These are phyloP conservation scores for Talaromyces adpressus DNA, from an alignment of 495 filamentous ascomycete species.

Conservation along the genomic window DNA sequence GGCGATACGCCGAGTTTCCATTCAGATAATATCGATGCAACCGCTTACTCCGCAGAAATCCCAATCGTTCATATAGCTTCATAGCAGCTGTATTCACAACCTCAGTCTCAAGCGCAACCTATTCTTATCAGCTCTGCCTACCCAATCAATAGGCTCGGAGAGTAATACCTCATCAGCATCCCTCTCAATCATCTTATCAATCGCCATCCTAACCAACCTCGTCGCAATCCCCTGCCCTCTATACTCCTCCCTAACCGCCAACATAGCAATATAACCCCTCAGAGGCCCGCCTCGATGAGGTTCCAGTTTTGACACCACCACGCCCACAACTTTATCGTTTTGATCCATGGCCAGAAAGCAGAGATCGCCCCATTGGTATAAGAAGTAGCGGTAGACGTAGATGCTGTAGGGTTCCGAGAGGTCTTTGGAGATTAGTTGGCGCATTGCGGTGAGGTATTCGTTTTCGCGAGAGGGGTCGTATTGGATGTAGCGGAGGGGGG, in stretches of 20 bases:
- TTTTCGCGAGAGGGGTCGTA: conserved; percentile 76
- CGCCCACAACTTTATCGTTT: conserved; percentile 57
- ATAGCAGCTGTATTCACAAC: conserved; percentile 89
- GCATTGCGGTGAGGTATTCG: conserved; percentile 77
- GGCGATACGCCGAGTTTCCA: conserved; percentile 86
- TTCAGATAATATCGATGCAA: conserved; percentile 96
- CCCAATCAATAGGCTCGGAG: neutral
- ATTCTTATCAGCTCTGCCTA: neutral
- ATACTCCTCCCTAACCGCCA: conserved; percentile 73
- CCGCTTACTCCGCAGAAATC: conserved; percentile 88
- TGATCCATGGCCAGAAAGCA: conserved; percentile 83
- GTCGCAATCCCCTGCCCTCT: conserved; percentile 89
- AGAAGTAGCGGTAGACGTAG: conserved; percentile 97
- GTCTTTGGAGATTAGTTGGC: conserved; percentile 90
- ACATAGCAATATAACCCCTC: conserved; percentile 97
- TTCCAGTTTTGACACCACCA: conserved; percentile 96
- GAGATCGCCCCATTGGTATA: conserved; percentile 95
- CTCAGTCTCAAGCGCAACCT: conserved; percentile 94
- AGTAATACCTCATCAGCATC: conserved; percentile 72
- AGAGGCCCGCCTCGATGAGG: conserved; percentile 71
- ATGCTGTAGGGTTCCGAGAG: conserved; percentile 99
- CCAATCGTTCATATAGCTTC: conserved; percentile 87
- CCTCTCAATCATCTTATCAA: conserved; percentile 80
- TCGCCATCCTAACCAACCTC: conserved; percentile 77
- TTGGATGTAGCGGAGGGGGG: conserved; percentile 66